Base-by-base conservation (phyloP, 2,329 filamentous ascomycete species). In the Cladosporium cucumerinum region DNA sequence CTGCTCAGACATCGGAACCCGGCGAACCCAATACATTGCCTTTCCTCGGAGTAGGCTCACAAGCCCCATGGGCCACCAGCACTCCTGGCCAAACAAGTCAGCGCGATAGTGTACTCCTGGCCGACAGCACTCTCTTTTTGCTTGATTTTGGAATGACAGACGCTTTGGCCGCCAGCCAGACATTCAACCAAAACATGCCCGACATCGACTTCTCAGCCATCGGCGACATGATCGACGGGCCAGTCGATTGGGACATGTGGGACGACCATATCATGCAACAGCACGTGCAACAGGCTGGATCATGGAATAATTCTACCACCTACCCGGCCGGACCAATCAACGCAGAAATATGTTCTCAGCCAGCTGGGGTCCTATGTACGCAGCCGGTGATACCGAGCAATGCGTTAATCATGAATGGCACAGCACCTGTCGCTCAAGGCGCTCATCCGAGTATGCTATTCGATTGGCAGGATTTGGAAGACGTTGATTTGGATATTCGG, bases 201-300 rank as follows among this genome's bases (percentile, higher is more conserved):
- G 34, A 55, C 5, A 46, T 67, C 7, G 73, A 75, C 46, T 72
- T 73, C 58, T 67, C 68, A 26, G 68, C 70, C 39, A 70, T 75
- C 10, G 72, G 69, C 34, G 67, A 73, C 39, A 74, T 76, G 72
- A 69, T 76, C 34, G 72, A 74, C 52, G 51, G 51, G 25, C 67
- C 71, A 25, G 68, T 75, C n/a, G 69, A 76, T 52, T 75, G 74
- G 74, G 72, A 74, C 60, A 70, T 69, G 65, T 73, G 70, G 58
- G 70, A 71, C 60, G 60, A 66, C 3, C 68, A 67, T 8, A 63
- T 71, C 12, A 67, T 68, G 64, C 65, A 62, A 11, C 43, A 54
- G 1, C 60, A 65, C 5, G 21, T 48, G 1, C 59, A 54, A 21
- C 49, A 61, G 7, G 25, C 60, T 14, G 51, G 57, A 39, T 30